Base-by-base conservation (phyloP, 2,329 filamentous ascomycete genomes). In the Penicillium nordicum region DNA sequence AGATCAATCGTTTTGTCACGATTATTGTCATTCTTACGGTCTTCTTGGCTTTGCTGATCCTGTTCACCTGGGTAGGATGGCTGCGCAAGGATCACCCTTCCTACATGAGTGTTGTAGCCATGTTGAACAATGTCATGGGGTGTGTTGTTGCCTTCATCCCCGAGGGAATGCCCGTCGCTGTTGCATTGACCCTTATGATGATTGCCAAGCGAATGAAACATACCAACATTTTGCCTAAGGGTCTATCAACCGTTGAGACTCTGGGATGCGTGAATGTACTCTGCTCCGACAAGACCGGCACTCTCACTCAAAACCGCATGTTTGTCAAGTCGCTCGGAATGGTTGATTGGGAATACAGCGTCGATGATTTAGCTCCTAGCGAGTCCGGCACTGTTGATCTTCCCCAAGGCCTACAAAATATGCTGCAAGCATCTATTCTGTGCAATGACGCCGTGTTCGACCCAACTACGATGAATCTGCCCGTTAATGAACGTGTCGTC, bases 361-460 rank as follows among this genome's bases (percentile, higher is more conserved):
- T 67, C 4, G 59, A 69, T 0, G 57, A 66, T 37, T 32, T 69
- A 3, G 44, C 42, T 9, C 37, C 50, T 25, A 48, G 46, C 0
- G 54, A 55, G 50, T 69, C 53, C 40, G 62, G 36, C 9, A 38
- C 18, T 1, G 21, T 57, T 21, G 58, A 63, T 5, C 47, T 59
- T 18, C 50, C 64, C 1, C 78, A 76, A 23, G 76, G 81, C 0
- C 69, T 88, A 11, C 70, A 77, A 34, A 84, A 89, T 66, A 74
- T 92, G 2, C 80, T 85, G 8, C 77, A 83, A 3, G 74, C 89
- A 1, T 81, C 85, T 0, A 83, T 83, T 1, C 80, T 92, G 1
- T 92, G 89, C 74, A 92, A 92, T 60, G 86, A 87, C 25, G 88
- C 86, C 8, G 84, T 88, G 55, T 90, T 92, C 58, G 89, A 92